These are phyloP conservation scores for Melanogaster broomeanus DNA, from an alignment of 768 basidiomycete species.

Conservation along the genomic window DNA sequence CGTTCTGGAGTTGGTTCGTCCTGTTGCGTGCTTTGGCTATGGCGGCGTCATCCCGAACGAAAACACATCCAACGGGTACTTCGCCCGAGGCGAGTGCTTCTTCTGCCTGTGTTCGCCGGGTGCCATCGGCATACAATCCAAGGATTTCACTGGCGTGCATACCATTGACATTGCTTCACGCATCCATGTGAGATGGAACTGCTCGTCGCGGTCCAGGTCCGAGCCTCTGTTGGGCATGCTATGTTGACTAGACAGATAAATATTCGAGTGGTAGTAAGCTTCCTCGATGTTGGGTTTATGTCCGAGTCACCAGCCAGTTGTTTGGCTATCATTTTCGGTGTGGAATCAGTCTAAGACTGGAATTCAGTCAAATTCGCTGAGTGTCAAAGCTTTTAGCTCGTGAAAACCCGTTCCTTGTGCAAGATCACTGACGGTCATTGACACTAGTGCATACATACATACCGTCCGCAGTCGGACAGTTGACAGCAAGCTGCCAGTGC, in stretches of 20 bases:
- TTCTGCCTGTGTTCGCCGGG: slow-evolving; percentile 57
- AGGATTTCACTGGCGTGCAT: slow-evolving; percentile 10
- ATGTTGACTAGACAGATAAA: background rate
- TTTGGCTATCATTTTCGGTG: no score
- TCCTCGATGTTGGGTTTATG: background rate
- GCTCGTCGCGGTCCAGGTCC: background rate
- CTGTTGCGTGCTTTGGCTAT: slow-evolving; percentile 90
- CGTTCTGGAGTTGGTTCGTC: slow-evolving; percentile 93
- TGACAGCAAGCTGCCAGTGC: no score
- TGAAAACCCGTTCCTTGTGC: no score
- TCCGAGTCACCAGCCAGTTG: no score
- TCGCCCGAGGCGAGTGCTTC: slow-evolving; percentile 85
- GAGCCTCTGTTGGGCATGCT: background rate
- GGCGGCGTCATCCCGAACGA: slow-evolving; percentile 73
- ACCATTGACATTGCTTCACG: slow-evolving; percentile 82
- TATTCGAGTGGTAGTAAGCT: no score
- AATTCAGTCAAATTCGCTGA: no score
- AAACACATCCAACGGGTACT: slow-evolving; percentile 97
- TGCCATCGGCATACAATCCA: no score
- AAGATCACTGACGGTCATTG: no score
- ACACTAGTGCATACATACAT: no score
- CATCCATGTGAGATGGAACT: slow-evolving; percentile 70
- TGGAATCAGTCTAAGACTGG: no score
- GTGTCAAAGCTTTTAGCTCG: no score
- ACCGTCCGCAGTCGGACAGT: no score